Evolutionary conservation across 495 filamentous ascomycete species (phyloP).

Genomic region (Astrothelium subdiscretum): DNA sequence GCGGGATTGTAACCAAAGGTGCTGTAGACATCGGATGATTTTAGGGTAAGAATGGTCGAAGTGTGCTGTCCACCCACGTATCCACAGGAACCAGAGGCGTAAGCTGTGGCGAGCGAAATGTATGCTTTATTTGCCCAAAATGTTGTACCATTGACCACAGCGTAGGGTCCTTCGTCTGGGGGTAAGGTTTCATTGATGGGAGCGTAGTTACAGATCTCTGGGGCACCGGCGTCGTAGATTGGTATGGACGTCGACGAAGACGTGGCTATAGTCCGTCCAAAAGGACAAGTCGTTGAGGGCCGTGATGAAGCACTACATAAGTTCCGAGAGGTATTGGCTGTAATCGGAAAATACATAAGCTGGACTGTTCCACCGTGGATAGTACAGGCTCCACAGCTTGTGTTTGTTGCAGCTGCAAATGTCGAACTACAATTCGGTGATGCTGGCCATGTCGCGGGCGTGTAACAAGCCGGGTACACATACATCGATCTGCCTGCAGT

Average conservation of each 20-base stretch:
- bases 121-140: conserved; percentile 10
- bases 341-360: conserved; percentile 11
- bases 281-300: background rate
- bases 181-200: conserved; percentile 3
- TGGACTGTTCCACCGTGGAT: conserved; percentile 3
- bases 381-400: conserved; percentile 6
- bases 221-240: background rate
- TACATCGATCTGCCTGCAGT: background rate
- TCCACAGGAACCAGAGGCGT: conserved; percentile 5
- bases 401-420: background rate
- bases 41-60: conserved; percentile 1
- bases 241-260: too few relatives aligned
- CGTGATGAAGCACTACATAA: conserved; percentile 2
- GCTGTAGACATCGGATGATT: conserved; percentile 10
- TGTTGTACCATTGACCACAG: conserved; percentile 3
- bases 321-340: conserved; percentile 2
- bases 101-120: conserved; percentile 4
- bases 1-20: background rate
- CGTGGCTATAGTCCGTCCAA: background rate
- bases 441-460: background rate
- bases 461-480: background rate
- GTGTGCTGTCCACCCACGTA: conserved; percentile 2
- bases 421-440: background rate
- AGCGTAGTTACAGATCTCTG: background rate
- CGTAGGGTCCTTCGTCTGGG: conserved; percentile 2